Evolutionary conservation across 169 alveolate species (phyloP).

Genomic region (Plasmodium ovale): DNA sequence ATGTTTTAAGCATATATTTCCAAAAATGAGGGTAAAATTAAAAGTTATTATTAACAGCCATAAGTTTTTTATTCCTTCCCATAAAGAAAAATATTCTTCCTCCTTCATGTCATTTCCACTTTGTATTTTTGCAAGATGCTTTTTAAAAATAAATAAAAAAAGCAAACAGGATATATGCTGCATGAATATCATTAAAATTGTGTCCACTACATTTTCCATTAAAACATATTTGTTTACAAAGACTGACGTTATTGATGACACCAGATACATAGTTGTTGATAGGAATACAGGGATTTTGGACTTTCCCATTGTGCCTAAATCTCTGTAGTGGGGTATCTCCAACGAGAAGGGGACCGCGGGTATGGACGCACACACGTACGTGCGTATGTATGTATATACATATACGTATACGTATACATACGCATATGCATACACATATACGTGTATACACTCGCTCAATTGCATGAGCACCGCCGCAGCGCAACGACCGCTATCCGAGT

Average conservation of each 20-base stretch:
- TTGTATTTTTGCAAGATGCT: neutral
- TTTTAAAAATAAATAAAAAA: constrained; percentile 33
- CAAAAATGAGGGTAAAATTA: constrained; percentile 63
- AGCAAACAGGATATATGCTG: constrained; percentile 50
- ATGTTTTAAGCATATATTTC: constrained; percentile 54
- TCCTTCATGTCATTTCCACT: neutral
- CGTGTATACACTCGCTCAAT: too few relatives aligned
- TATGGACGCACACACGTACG: neutral
- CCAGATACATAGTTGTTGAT: constrained; percentile 26
- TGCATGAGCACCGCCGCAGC: too few relatives aligned
- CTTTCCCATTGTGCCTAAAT: neutral
- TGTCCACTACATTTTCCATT: constrained; percentile 26
- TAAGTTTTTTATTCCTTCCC: constrained; percentile 42
- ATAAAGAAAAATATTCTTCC: constrained; percentile 24
- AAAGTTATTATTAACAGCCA: constrained; percentile 44
- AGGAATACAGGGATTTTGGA: constrained; percentile 11
- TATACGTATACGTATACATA: neutral
- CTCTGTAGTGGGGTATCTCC: neutral
- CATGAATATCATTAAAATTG: constrained; percentile 31
- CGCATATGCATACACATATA: neutral
- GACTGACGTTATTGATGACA: constrained; percentile 60
- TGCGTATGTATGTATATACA: neutral
- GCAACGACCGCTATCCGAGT: too few relatives aligned
- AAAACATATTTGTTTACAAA: constrained; percentile 53
- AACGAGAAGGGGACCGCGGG: too few relatives aligned